Base-by-base conservation (phyloP, 2,329 filamentous ascomycete species). In the Diaporthe amygdali region DNA sequence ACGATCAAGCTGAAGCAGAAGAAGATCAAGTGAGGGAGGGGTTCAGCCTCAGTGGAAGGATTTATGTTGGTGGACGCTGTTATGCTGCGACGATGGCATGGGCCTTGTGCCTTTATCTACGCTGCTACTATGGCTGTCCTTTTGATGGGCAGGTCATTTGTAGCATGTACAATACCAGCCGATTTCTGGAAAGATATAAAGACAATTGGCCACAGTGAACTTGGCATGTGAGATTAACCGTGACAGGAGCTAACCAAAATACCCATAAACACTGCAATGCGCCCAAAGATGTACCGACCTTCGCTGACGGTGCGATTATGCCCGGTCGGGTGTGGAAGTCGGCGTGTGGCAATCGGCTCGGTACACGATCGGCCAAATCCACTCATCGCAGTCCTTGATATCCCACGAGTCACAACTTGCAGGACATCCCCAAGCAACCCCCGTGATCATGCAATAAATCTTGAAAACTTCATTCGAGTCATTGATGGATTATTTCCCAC, bases 1-100 rank as follows among this genome's bases (percentile, higher is more conserved):
- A 98, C 95, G 37, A 98, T 99, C 85, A 97, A 93, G 88, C 83
- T 99, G 83, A 99, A 99, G 92, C 93, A 94, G 79, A 99, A 98
- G 92, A 96, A 96, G 89, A 94, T 96, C 82, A 96, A 95, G 88
- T 96, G 91, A 85, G 39, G 12, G 55, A 32, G 15, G 80, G 2
- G 1, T 2, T 27, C 49, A 46, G 25, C 44, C 25, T 4, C n/a
- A 15, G 55, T 32, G 10, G 25, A n/a, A 32, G 15, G 30, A 2
- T n/a, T 41, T 39, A 20, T 56, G 37, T 6, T 47, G 10, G 22
- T 20, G 66, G 30, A n/a, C n/a, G n/a, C 5, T 27, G 52, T 20
- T 41, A 5, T 49, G 52, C 32, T 44, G 25, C 66, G 15, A 9
- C 47, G 15, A 9, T 41, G 49, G 52, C 34, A 34, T 49, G 27